Conservation (phyloP, 2,329 filamentous ascomycete species). For the Bipolaris sorokiniana region DNA sequence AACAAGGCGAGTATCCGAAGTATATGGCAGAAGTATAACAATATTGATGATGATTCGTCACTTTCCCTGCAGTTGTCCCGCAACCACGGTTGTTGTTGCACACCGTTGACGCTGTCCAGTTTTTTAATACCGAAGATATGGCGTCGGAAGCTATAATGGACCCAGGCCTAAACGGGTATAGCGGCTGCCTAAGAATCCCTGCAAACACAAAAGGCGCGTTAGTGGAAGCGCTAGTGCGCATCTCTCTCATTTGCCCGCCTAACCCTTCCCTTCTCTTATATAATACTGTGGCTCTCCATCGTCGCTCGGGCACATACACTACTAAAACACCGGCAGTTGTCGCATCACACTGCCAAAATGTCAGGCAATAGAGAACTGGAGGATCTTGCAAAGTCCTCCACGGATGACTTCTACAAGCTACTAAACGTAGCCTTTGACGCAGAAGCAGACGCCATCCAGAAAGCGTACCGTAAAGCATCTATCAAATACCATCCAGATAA, state of each 20-base stretch:
- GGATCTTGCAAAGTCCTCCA: constrained; percentile 49
- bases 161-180: not conserved
- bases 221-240: constrained; percentile 10
- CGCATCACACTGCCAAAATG: constrained; percentile 33
- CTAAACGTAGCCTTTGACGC: constrained; percentile 71
- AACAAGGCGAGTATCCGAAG: too few species aligned
- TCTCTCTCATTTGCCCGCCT: too few species aligned
- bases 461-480: constrained; percentile 82
- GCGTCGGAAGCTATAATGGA: not conserved
- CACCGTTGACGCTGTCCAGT: too few species aligned
- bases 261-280: too few species aligned
- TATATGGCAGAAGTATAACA: too few species aligned
- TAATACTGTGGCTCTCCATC: not conserved
- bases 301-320: not conserved
- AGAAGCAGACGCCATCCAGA: constrained; percentile 74
- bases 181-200: not conserved
- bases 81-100: too few species aligned
- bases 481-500: constrained; percentile 97
- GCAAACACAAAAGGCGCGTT: constrained; percentile 14
- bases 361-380: constrained; percentile 52
- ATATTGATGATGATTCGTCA: too few species aligned
- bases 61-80: too few species aligned
- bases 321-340: not conserved
- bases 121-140: not conserved
- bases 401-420: constrained; percentile 76